A percentile compares a stretch with the other conserved stretches of the same genome.
These are phyloP conservation scores for Niveomyces coronatus DNA, from an alignment of 2,329 filamentous ascomycete genomes.

Conservation along the genomic window DNA sequence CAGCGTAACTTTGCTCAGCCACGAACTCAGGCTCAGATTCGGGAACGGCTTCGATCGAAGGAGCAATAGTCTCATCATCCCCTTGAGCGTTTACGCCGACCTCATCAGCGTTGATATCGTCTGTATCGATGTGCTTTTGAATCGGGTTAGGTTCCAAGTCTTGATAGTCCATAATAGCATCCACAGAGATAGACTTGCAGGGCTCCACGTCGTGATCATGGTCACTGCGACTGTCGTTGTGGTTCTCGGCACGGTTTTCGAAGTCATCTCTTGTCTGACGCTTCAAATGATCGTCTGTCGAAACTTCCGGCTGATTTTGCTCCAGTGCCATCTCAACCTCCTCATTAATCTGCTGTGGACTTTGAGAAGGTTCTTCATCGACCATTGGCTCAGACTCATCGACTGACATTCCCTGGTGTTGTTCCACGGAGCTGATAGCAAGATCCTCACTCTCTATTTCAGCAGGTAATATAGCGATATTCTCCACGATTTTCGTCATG, in stretches of 20 bases:
- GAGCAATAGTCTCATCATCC: background rate
- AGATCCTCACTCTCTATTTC: background rate
- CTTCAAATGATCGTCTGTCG: slow-evolving; percentile 25
- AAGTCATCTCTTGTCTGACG: slow-evolving; percentile 14
- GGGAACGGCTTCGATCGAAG: slow-evolving; percentile 10
- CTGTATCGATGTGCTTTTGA: no score
- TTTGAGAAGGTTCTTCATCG: slow-evolving; percentile 1
- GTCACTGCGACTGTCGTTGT: no score
- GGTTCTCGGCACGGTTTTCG: no score
- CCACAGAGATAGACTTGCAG: no score
- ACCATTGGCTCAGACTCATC: slow-evolving; percentile 5
- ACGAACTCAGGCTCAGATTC: slow-evolving; percentile 12
- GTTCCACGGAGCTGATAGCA: slow-evolving; percentile 15
- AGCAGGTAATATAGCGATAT: background rate
- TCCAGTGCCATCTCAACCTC: background rate
- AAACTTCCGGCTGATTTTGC: slow-evolving; percentile 16
- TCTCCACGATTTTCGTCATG: background rate
- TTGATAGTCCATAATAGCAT: no score
- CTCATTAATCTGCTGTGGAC: slow-evolving; percentile 9
- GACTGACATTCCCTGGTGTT: slow-evolving; percentile 9
- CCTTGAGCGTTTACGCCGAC: slow-evolving; percentile 1
- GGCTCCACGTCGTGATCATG: no score
- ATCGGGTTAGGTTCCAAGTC: no score
- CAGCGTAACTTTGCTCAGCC: background rate
- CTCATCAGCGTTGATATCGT: no score